These are phyloP conservation scores for Tetradesmus lagerheimii DNA, from an alignment of 139 green algal species.

Conservation along the genomic window DNA sequence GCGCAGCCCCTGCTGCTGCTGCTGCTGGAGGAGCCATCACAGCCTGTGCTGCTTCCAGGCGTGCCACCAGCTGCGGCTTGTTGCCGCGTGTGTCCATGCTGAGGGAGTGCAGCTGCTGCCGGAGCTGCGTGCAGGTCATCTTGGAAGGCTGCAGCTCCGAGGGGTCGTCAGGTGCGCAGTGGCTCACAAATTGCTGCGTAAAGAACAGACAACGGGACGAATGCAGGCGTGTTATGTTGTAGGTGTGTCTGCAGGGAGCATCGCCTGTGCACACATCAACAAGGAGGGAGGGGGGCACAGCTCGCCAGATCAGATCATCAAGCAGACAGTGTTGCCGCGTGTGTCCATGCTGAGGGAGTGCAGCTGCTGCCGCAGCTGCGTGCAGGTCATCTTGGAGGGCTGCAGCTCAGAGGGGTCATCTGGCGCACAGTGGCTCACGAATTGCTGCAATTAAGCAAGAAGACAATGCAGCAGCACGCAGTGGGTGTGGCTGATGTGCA, in stretches of 20 bases:
- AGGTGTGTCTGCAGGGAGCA: no score
- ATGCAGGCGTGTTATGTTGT: no score
- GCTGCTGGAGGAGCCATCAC: not conserved
- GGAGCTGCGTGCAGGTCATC: conserved; percentile 65
- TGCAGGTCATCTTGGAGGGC: not conserved
- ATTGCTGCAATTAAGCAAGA: no score
- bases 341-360: conserved; percentile 42
- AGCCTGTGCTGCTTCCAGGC: conserved; percentile 47
- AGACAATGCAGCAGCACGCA: not conserved
- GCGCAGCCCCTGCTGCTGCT: conserved; percentile 18
- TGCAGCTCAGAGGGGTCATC: not conserved
- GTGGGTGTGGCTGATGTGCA: not conserved
- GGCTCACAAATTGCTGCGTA: conserved; percentile 70
- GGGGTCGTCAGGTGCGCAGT: conserved; percentile 80
- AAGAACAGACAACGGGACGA: no score
- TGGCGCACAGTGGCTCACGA: conserved; percentile 81
- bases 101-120: conserved; percentile 45
- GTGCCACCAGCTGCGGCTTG: conserved; percentile 54
- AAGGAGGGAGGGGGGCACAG: no score
- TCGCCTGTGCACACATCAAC: no score
- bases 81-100: conserved; percentile 45
- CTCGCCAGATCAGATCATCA: no score
- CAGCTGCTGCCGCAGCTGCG: conserved; percentile 57
- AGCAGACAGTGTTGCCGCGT: conserved; percentile 48
- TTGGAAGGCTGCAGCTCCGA: conserved; percentile 48